Evolutionary conservation across 2,329 filamentous ascomycete genomes (phyloP), one percentile per base, ranked within the genome.

Genomic region (Pseudohalonectria lignicola): DNA sequence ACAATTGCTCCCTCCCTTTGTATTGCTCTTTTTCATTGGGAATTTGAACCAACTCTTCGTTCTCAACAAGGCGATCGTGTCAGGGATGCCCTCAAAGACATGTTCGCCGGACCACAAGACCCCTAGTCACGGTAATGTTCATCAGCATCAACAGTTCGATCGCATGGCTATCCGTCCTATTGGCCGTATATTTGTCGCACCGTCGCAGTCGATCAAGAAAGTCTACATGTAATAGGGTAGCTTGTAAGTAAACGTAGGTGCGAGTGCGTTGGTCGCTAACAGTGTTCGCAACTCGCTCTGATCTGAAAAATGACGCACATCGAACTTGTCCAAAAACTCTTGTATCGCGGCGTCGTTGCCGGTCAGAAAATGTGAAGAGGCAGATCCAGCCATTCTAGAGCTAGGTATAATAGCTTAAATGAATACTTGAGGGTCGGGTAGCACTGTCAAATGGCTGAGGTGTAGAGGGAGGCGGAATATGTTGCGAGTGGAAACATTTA

Each of bases 131-230:
- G 34, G 41, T 15, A 43, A 38, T 33, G 10, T 9, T 28, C 16
- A 19, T 32, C 31, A 15, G 36, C 7, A 26, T 13, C 10, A 5
- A 28, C 23, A 28, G 28, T 19, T 13, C 9, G 5, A 23, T n/a
- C 16, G 26, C 21, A 20, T 37, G 13, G 10, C 29, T 36, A 33
- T 15, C 3, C 12, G 16, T 7, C 19, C 17, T 6, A 26, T 5
- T 29, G 11, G 17, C 18, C 12, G 11, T 12, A 17, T 13, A 9
- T 12, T 29, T n/a, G 23, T 54, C 68, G 52, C 67, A 94, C 90
- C 92, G 76, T 98, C 92, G 63, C 92, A 98, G 58, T 98, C 92
- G 53, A 98, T 86, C 11, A 98, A 69, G 55, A 98, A 96, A 26
- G 85, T 79, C 86, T 94, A 49, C 2, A 4, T 8, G 20, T 21